Base-by-base conservation (phyloP, 2,329 filamentous ascomycete genomes). In the Microthyrium microscopicum region DNA sequence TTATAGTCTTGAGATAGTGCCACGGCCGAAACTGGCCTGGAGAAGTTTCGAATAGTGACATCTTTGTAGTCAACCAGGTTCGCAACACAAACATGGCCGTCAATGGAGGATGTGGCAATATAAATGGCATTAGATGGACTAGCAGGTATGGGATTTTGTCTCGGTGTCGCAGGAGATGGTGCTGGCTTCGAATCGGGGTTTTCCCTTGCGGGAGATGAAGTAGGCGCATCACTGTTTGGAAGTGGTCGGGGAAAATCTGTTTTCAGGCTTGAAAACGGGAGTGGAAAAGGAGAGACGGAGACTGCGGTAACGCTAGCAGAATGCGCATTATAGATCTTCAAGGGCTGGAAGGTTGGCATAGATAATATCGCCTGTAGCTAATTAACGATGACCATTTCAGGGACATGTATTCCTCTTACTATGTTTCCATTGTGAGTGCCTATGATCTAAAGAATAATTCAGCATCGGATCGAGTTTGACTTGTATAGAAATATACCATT, bases 371-470 rank as follows among this genome's bases (percentile, higher is more conserved):
- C 80, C 81, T 89, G 45, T 22, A 40, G 34, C n/a, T n/a, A n/a
- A n/a, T n/a, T 12, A 20, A 28, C 5, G 17, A 4, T 24, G 29
- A 18, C 15, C 25, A 29, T 9, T 25, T 19, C 12, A 27, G 13
- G 4, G 11, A 12, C 6, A 20, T 26, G 8, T 4, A 20, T 18
- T 26, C 18, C 13, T 20, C 77, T 63, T 66, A 91, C 83, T 47
- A 95, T 87, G 48, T 89, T 93, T 46, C 89, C 89, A 58, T 92
- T 93, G 54, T 98, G 87, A 20, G 89, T 94, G 43, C 87, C 89
- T 45, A 92, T 65, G 41, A 94, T 77, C 80, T 87, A 56, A 5
- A 15, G 31, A 31, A 31, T 12, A 32, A 29, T 32, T 21, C 22
- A 26, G 36, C 30, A 29, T 19, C 7, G 26, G 17, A 20, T 33